These are phyloP conservation scores for Priceomyces haplophilus DNA, from an alignment of 805 yeast species.

Conservation along the genomic window DNA sequence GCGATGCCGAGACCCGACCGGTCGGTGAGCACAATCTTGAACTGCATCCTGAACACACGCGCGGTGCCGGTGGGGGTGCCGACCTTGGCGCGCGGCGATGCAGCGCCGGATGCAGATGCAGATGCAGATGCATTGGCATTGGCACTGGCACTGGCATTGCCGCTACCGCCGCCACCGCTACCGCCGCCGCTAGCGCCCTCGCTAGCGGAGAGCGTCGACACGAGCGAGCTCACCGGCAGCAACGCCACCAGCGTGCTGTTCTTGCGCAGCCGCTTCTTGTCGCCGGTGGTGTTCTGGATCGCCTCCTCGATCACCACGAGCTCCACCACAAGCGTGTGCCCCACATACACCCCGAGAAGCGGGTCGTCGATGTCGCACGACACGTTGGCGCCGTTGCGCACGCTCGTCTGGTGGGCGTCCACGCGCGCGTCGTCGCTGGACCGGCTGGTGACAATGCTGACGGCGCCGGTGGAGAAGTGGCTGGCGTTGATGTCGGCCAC, in stretches of 20 bases:
- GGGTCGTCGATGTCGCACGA: conserved; percentile 84
- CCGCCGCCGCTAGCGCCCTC: too few relatives aligned
- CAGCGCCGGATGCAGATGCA: conserved; percentile 17
- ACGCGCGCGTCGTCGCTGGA: conserved; percentile 35
- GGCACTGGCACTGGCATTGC: too few relatives aligned
- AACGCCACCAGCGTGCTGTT: conserved; percentile 11
- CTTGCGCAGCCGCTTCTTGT: conserved; percentile 7
- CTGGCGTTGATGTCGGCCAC: conserved; percentile 67
- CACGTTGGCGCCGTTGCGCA: conserved; percentile 48
- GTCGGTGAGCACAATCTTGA: conserved; percentile 77
- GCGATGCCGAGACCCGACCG: conserved; percentile 94
- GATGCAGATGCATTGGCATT: too few relatives aligned
- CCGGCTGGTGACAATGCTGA: conserved; percentile 42
- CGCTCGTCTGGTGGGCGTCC: conserved; percentile 25
- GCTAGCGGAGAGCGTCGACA: too few relatives aligned
- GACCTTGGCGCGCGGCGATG: conserved; percentile 25
- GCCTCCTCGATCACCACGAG: conserved; percentile 91
- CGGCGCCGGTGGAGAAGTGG: conserved; percentile 53
- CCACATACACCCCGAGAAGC: conserved; percentile 69
- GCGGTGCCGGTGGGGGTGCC: conserved; percentile 95
- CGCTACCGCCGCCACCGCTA: too few relatives aligned
- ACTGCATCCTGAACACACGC: conserved; percentile 90
- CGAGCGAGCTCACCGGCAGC: conserved; percentile 26
- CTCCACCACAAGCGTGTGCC: conserved; percentile 78
- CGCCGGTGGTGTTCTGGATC: conserved; percentile 36